Base-by-base conservation (phyloP, 2,329 filamentous ascomycete genomes). In the Lomentospora prolificans region DNA sequence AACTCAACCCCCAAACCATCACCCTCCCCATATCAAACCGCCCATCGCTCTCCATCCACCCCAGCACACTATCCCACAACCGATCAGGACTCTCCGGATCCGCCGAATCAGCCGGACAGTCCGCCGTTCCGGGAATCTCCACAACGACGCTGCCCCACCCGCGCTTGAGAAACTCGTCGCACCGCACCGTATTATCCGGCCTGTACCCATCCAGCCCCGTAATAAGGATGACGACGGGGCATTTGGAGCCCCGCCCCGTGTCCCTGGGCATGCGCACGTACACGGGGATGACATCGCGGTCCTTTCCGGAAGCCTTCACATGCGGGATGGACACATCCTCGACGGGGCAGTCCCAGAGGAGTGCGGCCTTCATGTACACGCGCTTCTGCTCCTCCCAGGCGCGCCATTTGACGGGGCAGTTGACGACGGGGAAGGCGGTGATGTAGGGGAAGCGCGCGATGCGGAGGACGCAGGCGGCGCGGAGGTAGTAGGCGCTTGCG, bases 391-490 rank as follows among this genome's bases (percentile, higher is more conserved):
- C 70, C 60, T 77, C 71, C 80, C 85, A 90, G 1, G 85, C 85
- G 27, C 75, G 66, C 60, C 80, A 77, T 67, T 90, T 84, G 51
- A 68, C 65, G 1, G 67, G 65, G 46, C 72, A 70, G 60, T 62
- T 73, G 41, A 72, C 58, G 2, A 58, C 53, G 0, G 75, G 73
- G 52, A 67, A 71, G 3, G 64, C 60, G 3, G 70, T 67, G 60
- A 79, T 71, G 61, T 79, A 78, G 3, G 87, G 86, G 64, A 90
- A 90, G 14, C 87, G 78, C 0, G 84, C 77, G 61, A 90, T 89
- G 54, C 87, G 79, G 67, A 87, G 85, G n/a, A 90, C 75, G 25
- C 84, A 82, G 22, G 85, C 86, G 4, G 84, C 84, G 22, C 86
- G 81, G n/a, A 88, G 75, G 67, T 84, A 88, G 17, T 86, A 73